These are phyloP conservation scores for Smittium culicis DNA, from an alignment of 371 early-diverging fungal species.

Conservation along the genomic window DNA sequence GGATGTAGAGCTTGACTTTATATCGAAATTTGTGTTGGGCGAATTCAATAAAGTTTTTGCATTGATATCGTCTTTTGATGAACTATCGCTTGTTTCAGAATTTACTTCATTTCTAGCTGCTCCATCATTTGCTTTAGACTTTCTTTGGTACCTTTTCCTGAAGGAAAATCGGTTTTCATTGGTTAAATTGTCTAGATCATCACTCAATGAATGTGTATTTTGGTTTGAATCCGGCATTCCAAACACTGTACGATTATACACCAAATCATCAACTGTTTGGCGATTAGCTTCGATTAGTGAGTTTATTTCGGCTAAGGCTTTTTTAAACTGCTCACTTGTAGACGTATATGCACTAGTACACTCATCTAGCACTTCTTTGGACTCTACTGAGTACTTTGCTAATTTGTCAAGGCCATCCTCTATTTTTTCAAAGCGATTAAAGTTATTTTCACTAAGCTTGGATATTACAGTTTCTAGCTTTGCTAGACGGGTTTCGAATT, in stretches of 20 bases:
- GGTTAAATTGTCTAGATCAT: background rate
- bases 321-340: background rate
- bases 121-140: background rate
- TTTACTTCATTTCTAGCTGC: background rate
- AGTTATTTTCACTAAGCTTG: background rate
- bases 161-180: background rate
- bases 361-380: background rate
- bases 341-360: background rate
- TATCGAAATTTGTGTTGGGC: background rate
- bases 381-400: background rate
- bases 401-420: background rate
- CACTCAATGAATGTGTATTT: background rate
- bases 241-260: background rate
- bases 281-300: background rate
- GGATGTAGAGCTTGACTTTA: background rate
- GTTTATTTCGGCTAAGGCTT: background rate
- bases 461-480: background rate
- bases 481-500: background rate
- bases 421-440: background rate
- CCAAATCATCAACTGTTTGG: background rate
- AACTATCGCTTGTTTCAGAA: background rate
- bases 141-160: background rate
- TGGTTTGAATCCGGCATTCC: background rate
- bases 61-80: background rate
- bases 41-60: background rate